Evolutionary conservation across 768 basidiomycete genomes (phyloP), one percentile per base, ranked within the genome.

Genomic region (Amanita pseudoporphyria): DNA sequence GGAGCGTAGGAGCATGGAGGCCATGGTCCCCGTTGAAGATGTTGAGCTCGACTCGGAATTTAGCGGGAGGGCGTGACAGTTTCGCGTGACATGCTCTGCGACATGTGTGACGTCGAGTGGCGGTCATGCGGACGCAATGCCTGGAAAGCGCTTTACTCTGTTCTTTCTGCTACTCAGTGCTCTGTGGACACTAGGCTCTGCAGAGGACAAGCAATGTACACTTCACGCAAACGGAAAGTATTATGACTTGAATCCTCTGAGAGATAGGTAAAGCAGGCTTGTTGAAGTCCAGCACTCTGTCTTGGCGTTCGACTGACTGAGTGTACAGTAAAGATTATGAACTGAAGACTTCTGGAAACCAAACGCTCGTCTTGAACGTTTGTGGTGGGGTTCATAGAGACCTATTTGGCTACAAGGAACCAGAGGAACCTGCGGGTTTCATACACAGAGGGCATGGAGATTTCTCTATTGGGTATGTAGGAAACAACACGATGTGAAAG

Each of bases 391-490:
- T 86, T 1, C 60, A 61, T 38, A 71, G 68, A 13, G 83, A 89
- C 19, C 64, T 74, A 0, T 87, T 80, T 74, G 73, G 76, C 22
- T 61, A 77, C 6, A 73, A 77, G 33, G 65, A 74, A 19, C 62
- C 71, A 13, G 69, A 67, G 14, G 70, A 82, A 36, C 73, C 88
- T 16, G 86, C 71, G 4, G 87, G 74, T 1, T 76, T 85, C 52
- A 72, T 82, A 33, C 74, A 77, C 35, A 71, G 71, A 43, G 77
- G 65, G 41, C 84, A 77, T 51, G 77, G 82, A 0, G 81, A 87
- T 62, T 81, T 88, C 63, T 78, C 79, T 6, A 73, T 89, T 31
- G 87, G 87, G 87, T 84, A 55, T 52, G 72, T 63, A 28, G 40
- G 2, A 13, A 28, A 18, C 3, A 48, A 47, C 26, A 16, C 39